These are phyloP conservation scores for Trifolium repens DNA, from an alignment of 306 rosid genomes.

Conservation along the genomic window DNA sequence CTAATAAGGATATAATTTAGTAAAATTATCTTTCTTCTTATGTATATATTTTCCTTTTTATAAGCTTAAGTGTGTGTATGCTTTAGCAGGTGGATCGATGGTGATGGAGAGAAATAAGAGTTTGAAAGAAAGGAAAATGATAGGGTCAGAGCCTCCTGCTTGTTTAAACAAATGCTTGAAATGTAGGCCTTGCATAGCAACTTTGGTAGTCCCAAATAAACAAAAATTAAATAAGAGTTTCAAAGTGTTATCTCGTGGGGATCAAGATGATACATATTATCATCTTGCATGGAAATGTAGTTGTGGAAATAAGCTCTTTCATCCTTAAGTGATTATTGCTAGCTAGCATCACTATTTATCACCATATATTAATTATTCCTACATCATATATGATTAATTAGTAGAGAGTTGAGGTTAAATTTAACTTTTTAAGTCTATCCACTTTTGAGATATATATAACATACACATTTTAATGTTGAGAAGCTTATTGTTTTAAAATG, in stretches of 20 bases:
- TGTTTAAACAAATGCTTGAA: slow-evolving; percentile 80
- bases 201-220: slow-evolving; percentile 72
- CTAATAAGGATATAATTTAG: no score
- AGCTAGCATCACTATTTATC: neutral
- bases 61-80: neutral
- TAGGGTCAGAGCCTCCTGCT: slow-evolving; percentile 89
- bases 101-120: slow-evolving; percentile 14
- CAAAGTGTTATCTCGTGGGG: slow-evolving; percentile 48
- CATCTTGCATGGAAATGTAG: slow-evolving; percentile 89
- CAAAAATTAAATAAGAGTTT: slow-evolving; percentile 41
- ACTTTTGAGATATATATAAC: neutral
- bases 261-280: slow-evolving; percentile 65
- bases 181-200: slow-evolving; percentile 84
- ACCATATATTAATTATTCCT: neutral
- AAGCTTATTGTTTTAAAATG: neutral
- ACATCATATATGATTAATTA: neutral
- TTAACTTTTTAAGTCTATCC: neutral
- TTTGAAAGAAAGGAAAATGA: slow-evolving; percentile 44
- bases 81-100: slow-evolving; percentile 43
- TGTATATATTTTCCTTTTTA: neutral
- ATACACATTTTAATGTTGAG: neutral
- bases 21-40: neutral
- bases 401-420: neutral
- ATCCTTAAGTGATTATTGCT: slow-evolving; percentile 54
- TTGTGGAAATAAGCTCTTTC: slow-evolving; percentile 78